Evolutionary conservation across 1,284 basidiomycete species (phyloP).

Genomic region (Ustilago crameri): DNA sequence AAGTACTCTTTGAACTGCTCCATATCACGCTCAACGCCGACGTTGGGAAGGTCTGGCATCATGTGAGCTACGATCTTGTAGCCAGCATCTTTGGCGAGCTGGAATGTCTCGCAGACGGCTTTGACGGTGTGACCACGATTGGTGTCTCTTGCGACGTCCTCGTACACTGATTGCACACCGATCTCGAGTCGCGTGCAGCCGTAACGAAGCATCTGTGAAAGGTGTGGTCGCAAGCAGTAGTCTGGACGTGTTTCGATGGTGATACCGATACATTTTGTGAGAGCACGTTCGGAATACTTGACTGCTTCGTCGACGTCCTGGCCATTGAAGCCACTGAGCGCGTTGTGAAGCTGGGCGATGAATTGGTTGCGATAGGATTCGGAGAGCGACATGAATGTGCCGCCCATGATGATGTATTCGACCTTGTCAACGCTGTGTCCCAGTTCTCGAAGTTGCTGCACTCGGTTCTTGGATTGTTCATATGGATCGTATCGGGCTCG

Average conservation of each 20-base stretch:
- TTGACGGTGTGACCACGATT: constrained; percentile 96
- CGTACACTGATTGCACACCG: constrained; percentile 98
- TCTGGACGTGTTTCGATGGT: constrained; percentile 99
- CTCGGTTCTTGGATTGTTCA: constrained; percentile 92
- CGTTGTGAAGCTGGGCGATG: constrained; percentile 95
- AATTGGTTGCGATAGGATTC: constrained; percentile 94
- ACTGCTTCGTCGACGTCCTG: constrained; percentile 96
- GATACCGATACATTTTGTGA: constrained; percentile 98
- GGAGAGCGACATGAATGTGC: constrained; percentile 99
- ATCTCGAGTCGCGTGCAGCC: constrained; percentile 98
- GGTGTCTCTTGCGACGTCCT: constrained; percentile 97
- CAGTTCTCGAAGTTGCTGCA: constrained; percentile 92
- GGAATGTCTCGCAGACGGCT: constrained; percentile 96
- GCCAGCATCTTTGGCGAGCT: constrained; percentile 96
- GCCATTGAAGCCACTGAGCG: constrained; percentile 92
- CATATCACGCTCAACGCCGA: constrained; percentile 94
- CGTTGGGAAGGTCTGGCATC: constrained; percentile 81
- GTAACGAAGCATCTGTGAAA: constrained; percentile 98
- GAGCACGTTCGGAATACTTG: constrained; percentile 93
- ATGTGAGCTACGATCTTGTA: constrained; percentile 85
- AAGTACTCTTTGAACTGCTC: constrained; percentile 99
- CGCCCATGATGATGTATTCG: constrained; percentile 99
- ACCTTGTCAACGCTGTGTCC: constrained; percentile 99
- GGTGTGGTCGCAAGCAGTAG: constrained; percentile 95
- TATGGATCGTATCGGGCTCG: constrained; percentile 98